A percentile compares a stretch with the other conserved stretches of the same genome.
phyloP scores from a whole-genome alignment of 306 rosid species.

The Fragaria nilgerrensis region DNA sequence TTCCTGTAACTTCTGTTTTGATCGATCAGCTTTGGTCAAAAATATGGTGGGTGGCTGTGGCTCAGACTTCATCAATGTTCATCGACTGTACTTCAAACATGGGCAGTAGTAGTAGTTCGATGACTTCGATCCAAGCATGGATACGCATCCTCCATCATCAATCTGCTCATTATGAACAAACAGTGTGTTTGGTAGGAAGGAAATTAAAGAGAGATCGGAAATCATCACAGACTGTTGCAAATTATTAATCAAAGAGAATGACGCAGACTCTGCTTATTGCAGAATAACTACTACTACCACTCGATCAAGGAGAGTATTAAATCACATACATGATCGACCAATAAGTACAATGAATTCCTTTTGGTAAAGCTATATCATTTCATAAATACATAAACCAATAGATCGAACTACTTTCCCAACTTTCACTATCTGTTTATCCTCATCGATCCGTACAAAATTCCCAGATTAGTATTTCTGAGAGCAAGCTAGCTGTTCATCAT shows the following conservation, averaged over 20 bases:
- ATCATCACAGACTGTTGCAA: neutral
- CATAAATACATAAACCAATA: neutral
- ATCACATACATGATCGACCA: neutral
- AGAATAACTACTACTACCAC: neutral
- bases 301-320: neutral
- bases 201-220: neutral
- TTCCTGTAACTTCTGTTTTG: neutral
- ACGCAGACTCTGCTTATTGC: neutral
- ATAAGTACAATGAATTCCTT: neutral
- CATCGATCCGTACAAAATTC: neutral
- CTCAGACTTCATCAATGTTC: neutral
- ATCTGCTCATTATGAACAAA: neutral
- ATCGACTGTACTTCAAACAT: neutral
- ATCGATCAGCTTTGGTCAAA: neutral
- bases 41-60: neutral
- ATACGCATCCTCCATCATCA: neutral
- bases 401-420: neutral
- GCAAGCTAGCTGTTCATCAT: slow-evolving; percentile 2
- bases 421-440: neutral
- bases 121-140: neutral
- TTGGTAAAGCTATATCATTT: neutral
- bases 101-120: neutral
- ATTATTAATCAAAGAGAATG: neutral
- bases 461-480: neutral
- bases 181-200: neutral